Evolutionary conservation across 192 early-diverging fungal genomes (phyloP).

Genomic region (Spinellus fusiger): DNA sequence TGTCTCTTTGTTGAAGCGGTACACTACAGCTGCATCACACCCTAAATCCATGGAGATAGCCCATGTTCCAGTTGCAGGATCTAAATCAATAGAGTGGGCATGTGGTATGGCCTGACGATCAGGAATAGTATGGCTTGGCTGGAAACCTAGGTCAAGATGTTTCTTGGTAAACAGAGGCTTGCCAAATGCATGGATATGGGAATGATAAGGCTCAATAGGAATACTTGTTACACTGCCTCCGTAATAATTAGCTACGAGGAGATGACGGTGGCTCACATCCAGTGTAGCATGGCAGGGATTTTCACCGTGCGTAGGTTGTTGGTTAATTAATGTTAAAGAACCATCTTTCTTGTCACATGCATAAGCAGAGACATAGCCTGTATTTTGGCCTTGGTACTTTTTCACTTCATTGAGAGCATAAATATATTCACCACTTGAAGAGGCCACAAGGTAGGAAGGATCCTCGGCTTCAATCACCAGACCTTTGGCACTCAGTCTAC

Average conservation of each 20-base stretch:
- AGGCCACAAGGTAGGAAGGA: slow-evolving; percentile 21
- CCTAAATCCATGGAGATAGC: slow-evolving; percentile 30
- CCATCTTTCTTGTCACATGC: slow-evolving; percentile 4
- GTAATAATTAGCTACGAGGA: slow-evolving; percentile 28
- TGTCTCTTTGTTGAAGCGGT: slow-evolving; percentile 3
- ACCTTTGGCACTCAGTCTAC: slow-evolving; percentile 2
- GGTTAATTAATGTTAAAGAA: slow-evolving; percentile 10
- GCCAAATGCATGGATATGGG: background rate
- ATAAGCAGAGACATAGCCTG: slow-evolving; percentile 23
- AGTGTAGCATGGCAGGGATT: slow-evolving; percentile 24
- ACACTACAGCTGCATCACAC: slow-evolving; percentile 15
- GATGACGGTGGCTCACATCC: slow-evolving; percentile 12
- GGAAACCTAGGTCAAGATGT: background rate
- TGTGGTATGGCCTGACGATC: slow-evolving; percentile 29
- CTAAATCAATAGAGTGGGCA: slow-evolving; percentile 25
- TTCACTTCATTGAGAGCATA: slow-evolving; percentile 21
- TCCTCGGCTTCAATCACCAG: slow-evolving; percentile 1
- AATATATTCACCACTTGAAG: slow-evolving; percentile 5
- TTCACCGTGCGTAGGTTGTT: slow-evolving; percentile 14
- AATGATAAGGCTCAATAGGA: background rate
- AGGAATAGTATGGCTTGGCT: slow-evolving; percentile 6
- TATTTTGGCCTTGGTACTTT: background rate
- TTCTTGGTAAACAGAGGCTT: background rate
- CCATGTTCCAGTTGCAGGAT: slow-evolving; percentile 5
- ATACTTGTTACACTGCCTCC: slow-evolving; percentile 17